Evolutionary conservation across 225 moss, liverwort and hornwort species (phyloP).

Genomic region (Sphagnum tenellum): DNA sequence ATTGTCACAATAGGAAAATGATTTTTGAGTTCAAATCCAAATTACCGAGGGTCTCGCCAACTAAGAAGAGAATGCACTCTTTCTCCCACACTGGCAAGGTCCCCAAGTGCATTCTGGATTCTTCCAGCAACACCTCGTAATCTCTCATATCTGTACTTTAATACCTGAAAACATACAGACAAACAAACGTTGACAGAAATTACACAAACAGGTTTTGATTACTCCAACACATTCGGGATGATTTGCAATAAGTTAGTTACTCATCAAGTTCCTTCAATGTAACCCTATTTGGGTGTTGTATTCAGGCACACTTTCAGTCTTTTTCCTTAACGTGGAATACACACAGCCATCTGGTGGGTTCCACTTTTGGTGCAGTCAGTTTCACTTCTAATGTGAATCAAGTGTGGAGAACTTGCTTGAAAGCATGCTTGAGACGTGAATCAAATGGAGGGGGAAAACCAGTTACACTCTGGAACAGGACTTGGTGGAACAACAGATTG

Average conservation of each 20-base stretch:
- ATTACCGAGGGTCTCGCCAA: constrained; percentile 86
- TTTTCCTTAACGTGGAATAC: no score
- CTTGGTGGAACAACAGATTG: not conserved
- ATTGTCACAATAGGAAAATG: no score
- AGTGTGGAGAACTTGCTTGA: no score
- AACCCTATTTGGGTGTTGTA: no score
- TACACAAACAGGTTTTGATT: not conserved
- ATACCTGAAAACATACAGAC: constrained; percentile 21
- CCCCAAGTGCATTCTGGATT: constrained; percentile 69
- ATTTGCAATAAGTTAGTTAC: no score
- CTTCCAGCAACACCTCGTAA: constrained; percentile 78
- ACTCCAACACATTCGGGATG: no score
- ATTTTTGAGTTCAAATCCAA: not conserved
- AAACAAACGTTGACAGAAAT: not conserved
- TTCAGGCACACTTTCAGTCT: no score
- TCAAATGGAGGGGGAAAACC: not conserved
- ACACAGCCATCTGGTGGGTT: no score
- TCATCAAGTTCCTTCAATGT: no score
- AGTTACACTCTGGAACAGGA: not conserved
- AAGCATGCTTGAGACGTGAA: no score
- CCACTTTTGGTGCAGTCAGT: no score
- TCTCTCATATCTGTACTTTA: constrained; percentile 71
- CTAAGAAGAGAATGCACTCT: constrained; percentile 69
- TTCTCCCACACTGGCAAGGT: constrained; percentile 81
- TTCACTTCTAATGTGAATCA: no score